Conservation (phyloP, 2,329 filamentous ascomycete genomes). For the Rhexocercosporidium sp. region DNA sequence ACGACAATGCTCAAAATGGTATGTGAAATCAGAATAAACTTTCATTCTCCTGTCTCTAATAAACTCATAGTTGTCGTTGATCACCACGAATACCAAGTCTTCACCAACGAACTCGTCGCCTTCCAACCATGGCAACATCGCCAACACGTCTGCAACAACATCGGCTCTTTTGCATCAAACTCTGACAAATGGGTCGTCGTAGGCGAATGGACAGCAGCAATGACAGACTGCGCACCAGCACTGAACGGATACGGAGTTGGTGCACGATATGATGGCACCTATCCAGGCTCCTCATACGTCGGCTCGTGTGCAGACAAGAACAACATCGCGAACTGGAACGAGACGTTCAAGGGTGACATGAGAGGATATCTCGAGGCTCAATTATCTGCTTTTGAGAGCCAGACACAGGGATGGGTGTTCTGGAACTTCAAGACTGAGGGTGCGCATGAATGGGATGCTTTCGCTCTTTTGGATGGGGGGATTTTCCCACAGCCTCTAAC, state of each 20-base stretch:
- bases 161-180: conserved; percentile 50
- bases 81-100: conserved; percentile 73
- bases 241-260: conserved; percentile 63
- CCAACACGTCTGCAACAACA: conserved; percentile 59
- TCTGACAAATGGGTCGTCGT: conserved; percentile 70
- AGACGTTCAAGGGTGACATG: conserved; percentile 50
- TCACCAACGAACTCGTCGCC: conserved; percentile 56
- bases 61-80: conserved; percentile 60
- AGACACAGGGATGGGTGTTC: conserved; percentile 59
- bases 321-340: conserved; percentile 52
- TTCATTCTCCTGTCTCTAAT: conserved; percentile 46
- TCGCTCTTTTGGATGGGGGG: conserved; percentile 53
- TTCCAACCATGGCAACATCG: conserved; percentile 58
- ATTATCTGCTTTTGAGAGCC: conserved; percentile 55
- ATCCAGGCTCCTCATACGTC: conserved; percentile 50
- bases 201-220: conserved; percentile 71
- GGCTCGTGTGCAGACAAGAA: conserved; percentile 60
- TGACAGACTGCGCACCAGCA: conserved; percentile 63
- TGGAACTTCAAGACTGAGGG: conserved; percentile 64
- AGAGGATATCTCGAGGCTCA: conserved; percentile 60
- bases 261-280: conserved; percentile 61
- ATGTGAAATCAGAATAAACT: conserved; percentile 54
- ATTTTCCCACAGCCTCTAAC: conserved; percentile 54
- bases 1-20: conserved; percentile 51
- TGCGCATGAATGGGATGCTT: conserved; percentile 59